phyloP scores from a whole-genome alignment of 495 filamentous ascomycete species.

The Neurospora sublineolata region DNA sequence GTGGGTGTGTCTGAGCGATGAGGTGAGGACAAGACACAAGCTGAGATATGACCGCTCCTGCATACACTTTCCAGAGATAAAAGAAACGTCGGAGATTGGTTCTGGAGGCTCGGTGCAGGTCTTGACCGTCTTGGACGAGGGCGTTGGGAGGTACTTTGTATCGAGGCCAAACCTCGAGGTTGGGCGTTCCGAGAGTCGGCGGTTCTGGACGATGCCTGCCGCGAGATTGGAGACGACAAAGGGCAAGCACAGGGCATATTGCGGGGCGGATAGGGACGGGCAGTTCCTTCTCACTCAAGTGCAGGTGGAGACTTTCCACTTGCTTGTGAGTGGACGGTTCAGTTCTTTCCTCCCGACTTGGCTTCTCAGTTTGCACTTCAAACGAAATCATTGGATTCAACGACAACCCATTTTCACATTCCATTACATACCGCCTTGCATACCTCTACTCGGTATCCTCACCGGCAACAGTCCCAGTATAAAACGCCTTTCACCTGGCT shows the following conservation, averaged over 20 bases:
- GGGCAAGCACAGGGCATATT: neutral
- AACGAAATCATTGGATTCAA: neutral
- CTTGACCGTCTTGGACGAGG: neutral
- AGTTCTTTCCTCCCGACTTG: neutral
- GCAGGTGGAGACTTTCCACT: neutral
- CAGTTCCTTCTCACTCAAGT: neutral
- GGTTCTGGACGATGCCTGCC: neutral
- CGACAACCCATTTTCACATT: neutral
- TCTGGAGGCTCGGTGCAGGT: neutral
- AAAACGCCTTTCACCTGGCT: neutral
- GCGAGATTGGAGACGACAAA: neutral
- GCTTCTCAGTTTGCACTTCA: neutral
- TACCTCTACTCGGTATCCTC: neutral
- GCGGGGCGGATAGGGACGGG: neutral
- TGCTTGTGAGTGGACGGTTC: neutral
- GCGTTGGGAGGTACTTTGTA: neutral
- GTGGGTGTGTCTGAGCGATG: neutral
- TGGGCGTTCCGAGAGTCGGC: neutral
- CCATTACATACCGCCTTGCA: neutral
- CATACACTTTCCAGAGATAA: neutral
- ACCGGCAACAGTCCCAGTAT: neutral
- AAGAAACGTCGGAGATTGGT: neutral
- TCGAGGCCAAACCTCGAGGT: neutral
- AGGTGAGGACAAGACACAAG: neutral
- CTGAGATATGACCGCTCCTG: neutral